Evolutionary conservation across 176 grass and related monocot species (phyloP), one percentile per base, ranked within the genome.

Genomic region (Panicum miliaceum): DNA sequence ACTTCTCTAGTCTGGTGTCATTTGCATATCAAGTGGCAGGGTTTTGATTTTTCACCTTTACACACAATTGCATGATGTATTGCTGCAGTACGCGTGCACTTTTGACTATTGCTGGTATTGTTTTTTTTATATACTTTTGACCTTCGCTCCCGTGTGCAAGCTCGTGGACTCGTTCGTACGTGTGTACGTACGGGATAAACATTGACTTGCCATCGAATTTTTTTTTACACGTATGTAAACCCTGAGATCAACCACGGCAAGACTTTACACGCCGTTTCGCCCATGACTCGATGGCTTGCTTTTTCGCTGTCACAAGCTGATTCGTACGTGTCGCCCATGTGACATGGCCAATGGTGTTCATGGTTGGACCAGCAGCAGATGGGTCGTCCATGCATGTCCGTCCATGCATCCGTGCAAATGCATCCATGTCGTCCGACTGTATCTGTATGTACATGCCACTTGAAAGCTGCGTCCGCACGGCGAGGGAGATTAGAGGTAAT

Each of bases 161-260:
- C 41, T 26, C 23, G 42, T 46, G 42, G n/a, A 29, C 14, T 18
- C 3, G 25, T 20, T 50, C 12, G 68, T 71, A 42, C 68, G 41
- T 14, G 40, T 71, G 34, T 19, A 71, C 16, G 37, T 64, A 79
- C 16, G 59, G 40, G 42, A 79, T 64, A 64, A 79, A 79, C 76
- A 79, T 79, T 48, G 76, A 47, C 76, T 35, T 48, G 59, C 5
- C 6, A 25, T 70, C 22, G 22, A 26, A 70, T 43, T 45, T 13
- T 45, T 45, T 1, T 0, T 1, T 0, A 5, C 18, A 35, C 14
- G 5, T 13, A 43, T 7, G 40, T 69, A 69, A 69, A 45, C 40
- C 9, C 22, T 18, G 26, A 48, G 18, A 42, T 48, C 59, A 63
- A 79, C 64, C 59, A 64, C 60, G 58, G n/a, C 23, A 43, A 13